A percentile compares a stretch with the other conserved stretches of the same genome.
These are phyloP conservation scores for Penicillium canariense DNA, from an alignment of 495 filamentous ascomycete genomes.

Conservation along the genomic window DNA sequence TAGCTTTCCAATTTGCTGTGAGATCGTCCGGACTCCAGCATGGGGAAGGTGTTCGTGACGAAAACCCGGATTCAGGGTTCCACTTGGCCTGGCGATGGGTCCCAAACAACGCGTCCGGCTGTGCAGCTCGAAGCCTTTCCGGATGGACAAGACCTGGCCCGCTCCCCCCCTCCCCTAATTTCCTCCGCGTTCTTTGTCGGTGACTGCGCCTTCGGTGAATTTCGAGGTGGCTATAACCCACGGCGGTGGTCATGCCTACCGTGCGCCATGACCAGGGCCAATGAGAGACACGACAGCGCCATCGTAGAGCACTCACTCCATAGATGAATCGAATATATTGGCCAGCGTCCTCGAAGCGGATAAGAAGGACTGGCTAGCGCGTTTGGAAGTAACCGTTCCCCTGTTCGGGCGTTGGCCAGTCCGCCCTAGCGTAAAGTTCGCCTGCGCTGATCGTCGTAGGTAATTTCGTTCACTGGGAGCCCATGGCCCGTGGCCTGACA, in stretches of 20 bases:
- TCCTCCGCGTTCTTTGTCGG: neutral
- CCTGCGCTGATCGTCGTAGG: constrained; percentile 28
- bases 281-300: constrained; percentile 8
- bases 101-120: constrained; percentile 19
- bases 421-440: constrained; percentile 22
- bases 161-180: neutral
- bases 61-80: constrained; percentile 12
- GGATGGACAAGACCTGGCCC: neutral
- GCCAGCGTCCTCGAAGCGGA: constrained; percentile 11
- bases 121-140: neutral
- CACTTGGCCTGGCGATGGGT: constrained; percentile 15
- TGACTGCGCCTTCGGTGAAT: neutral
- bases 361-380: constrained; percentile 25
- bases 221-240: neutral
- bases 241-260: neutral
- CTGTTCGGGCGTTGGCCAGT: constrained; percentile 14
- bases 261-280: constrained; percentile 6
- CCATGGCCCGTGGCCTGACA: constrained; percentile 25
- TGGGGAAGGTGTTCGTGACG: constrained; percentile 27
- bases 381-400: constrained; percentile 21
- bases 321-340: constrained; percentile 21
- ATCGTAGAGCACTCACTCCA: neutral
- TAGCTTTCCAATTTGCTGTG: neutral
- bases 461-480: constrained; percentile 31
- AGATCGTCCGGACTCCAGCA: constrained; percentile 9